These are phyloP conservation scores for Mycena belliarum DNA, from an alignment of 768 basidiomycete species.

Conservation along the genomic window DNA sequence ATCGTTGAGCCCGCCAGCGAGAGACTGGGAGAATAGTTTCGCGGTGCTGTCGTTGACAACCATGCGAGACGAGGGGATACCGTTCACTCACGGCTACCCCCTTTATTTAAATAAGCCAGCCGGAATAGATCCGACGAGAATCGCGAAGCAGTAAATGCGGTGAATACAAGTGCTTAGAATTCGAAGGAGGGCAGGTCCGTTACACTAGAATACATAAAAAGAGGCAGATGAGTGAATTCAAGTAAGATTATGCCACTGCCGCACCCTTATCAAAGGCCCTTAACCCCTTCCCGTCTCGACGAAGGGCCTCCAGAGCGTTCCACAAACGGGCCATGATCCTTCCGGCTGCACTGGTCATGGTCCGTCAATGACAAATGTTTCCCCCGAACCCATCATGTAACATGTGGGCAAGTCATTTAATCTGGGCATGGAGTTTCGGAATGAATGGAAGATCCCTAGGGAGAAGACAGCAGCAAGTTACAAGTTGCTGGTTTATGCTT, in stretches of 20 bases:
- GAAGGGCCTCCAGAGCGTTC: too few species aligned
- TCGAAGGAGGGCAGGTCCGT: background rate
- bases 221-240: background rate
- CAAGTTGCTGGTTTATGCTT: too few species aligned
- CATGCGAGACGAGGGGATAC: background rate
- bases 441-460: too few species aligned
- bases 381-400: too few species aligned
- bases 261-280: background rate
- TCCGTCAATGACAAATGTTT: too few species aligned
- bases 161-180: background rate
- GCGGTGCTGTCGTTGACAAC: conserved; percentile 8
- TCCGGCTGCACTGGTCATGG: background rate
- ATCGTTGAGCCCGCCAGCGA: conserved; percentile 6
- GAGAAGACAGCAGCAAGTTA: too few species aligned
- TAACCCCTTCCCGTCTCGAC: background rate
- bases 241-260: background rate
- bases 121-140: conserved; percentile 13
- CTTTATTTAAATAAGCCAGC: conserved; percentile 9
- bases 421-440: too few species aligned
- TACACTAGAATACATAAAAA: background rate
- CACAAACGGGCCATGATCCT: background rate
- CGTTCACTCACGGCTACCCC: background rate
- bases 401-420: too few species aligned
- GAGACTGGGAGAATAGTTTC: background rate
- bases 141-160: background rate